Base-by-base conservation (phyloP, 73 alveolate species). In the Symbiodinium pilosum region DNA sequence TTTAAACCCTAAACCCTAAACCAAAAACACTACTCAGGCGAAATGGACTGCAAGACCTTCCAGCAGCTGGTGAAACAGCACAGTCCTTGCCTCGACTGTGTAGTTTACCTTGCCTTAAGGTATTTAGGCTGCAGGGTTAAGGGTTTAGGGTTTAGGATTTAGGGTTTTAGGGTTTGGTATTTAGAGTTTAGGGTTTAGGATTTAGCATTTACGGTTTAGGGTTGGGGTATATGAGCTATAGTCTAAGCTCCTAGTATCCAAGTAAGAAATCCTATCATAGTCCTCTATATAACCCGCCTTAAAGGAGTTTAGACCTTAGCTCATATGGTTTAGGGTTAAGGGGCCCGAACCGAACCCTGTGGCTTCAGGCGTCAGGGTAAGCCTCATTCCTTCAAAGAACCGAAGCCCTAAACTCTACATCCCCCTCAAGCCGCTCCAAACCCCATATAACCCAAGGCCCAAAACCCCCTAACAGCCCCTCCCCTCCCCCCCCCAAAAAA, bases 21-120 rank as follows among this genome's bases (percentile, higher is more conserved):
- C 81, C 39, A 5, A 5, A 2, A 64, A 24, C 1, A 8, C 4
- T 5, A 47, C 38, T 73, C 51, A 41, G 89, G 52, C 38, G 43
- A 64, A 8, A 91, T 91, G 97, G 88, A 91, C 51, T 69, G 42
- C 28, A 86, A 71, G 81, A 86, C 97, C 52, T 91, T 91, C 88
- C 89, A 69, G 39, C 56, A 69, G 36, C 97, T 91, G 39, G 97
- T 91, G 18, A 91, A 91, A 81, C 97, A 91, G 88, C 97, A 91
- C 85, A 69, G 97, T 41, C 42, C 9, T n/a, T n/a, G 52, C 32
- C 97, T 89, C 30, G 44, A 68, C 32, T 11, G 84, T 12, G 41
- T 39, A 6, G 43, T 36, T 36, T 12, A n/a, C n/a, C n/a, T n/a
- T n/a, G n/a, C 38, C 16, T 30, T 24, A 68, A 8, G 34, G 83